Conservation (phyloP, 2,329 filamentous ascomycete species). For the Lecanosticta acicola region DNA sequence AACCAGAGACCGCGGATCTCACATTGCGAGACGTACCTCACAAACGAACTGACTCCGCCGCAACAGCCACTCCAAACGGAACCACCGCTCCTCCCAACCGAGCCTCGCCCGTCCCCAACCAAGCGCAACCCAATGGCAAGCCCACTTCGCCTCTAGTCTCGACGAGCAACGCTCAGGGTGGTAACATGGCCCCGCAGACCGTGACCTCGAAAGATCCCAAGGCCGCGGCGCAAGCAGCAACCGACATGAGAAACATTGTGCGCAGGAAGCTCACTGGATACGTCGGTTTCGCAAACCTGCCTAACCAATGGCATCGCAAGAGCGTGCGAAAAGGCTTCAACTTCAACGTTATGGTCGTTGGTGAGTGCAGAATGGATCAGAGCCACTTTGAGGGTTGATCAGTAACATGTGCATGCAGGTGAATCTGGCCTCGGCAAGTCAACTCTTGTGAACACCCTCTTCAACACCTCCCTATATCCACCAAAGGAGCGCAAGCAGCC, state of each 20-base stretch:
- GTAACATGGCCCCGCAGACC: slow-evolving; percentile 49
- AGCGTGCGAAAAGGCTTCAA: slow-evolving; percentile 99
- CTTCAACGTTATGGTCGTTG: slow-evolving; percentile 99
- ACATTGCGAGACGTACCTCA: slow-evolving; percentile 14
- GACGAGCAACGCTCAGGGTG: slow-evolving; percentile 50
- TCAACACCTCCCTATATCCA: slow-evolving; percentile 98
- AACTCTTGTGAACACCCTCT: slow-evolving; percentile 96
- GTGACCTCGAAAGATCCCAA: slow-evolving; percentile 62
- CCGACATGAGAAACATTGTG: slow-evolving; percentile 82
- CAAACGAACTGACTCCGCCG: slow-evolving; percentile 17
- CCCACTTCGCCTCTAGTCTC: slow-evolving; percentile 52
- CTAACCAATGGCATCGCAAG: slow-evolving; percentile 99
- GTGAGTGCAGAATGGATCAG: slow-evolving; percentile 54
- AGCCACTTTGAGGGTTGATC: slow-evolving; percentile 2
- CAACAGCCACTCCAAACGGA: slow-evolving; percentile 42
- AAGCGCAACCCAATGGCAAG: slow-evolving; percentile 45
- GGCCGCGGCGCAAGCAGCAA: slow-evolving; percentile 44
- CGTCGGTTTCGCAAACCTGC: slow-evolving; percentile 96
- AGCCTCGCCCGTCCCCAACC: slow-evolving; percentile 42
- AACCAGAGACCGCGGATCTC: slow-evolving; percentile 22
- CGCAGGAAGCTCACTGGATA: slow-evolving; percentile 97
- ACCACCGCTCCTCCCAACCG: slow-evolving; percentile 39
- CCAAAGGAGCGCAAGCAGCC: slow-evolving; percentile 98
- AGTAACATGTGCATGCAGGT: slow-evolving; percentile 51
- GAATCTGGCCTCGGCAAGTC: slow-evolving; percentile 99